Evolutionary conservation across 2,329 filamentous ascomycete genomes (phyloP), one percentile per base, ranked within the genome.

Genomic region (Phaeosphaeriaceae sp.): DNA sequence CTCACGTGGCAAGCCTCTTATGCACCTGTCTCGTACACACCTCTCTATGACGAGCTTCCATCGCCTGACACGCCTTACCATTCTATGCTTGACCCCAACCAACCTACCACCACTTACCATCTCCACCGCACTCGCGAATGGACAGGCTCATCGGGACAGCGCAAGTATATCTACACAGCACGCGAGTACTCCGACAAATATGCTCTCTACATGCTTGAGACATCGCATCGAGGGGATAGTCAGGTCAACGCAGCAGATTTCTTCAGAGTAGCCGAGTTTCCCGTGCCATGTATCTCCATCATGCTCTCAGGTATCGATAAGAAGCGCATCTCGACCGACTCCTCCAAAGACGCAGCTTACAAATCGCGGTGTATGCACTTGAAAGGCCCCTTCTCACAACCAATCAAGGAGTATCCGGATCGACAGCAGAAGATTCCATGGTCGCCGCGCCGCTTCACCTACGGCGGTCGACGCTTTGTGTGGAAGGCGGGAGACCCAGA

Each of bases 401-500:
- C 74, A 3, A 71, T 76, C 42, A 75, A 71, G 44, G 74, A 76
- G 57, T 76, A 76, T 45, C 74, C 74, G 1, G 74, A 76, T 46
- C 65, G 74, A 7, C 71, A 73, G 51, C 72, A 76, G 41, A 76
- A 75, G 60, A 70, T 76, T n/a, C 74, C 74, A 1, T 76, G 74
- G 74, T 75, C 72, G 17, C 74, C 74, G 19, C 71, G 74, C n/a
- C 70, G 74, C 24, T 76, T 76, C 53, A 76, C 63, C 7, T 76
- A 76, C 48, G 74, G 73, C 42, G 74, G 74, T 10, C 72, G 74
- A 7, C 67, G 71, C 20, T 76, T 76, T 54, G 74, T 78, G 20
- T 85, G 82, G 79, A 81, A 71, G 36, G 74, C 73, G 9, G 80
- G 76, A 20, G 66, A 77, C 21, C 78, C 81, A 2, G 71, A 84